phyloP scores from a whole-genome alignment of 2,329 filamentous ascomycete species.

The Talaromyces piceae region DNA sequence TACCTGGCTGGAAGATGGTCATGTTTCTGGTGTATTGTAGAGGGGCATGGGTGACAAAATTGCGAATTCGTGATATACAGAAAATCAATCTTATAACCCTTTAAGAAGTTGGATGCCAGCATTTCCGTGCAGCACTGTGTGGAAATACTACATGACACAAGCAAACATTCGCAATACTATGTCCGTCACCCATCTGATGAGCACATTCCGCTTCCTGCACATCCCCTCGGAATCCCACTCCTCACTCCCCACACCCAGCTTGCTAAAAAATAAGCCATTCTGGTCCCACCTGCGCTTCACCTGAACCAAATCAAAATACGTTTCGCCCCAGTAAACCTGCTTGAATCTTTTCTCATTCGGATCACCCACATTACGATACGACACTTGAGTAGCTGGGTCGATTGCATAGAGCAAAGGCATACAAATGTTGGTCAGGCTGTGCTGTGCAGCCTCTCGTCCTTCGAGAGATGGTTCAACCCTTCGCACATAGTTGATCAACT shows the following conservation, averaged over 20 bases:
- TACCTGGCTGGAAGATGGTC: background rate
- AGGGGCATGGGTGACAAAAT: background rate
- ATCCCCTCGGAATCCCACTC: slow-evolving; percentile 7
- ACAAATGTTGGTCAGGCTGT: slow-evolving; percentile 2
- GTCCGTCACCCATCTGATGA: background rate
- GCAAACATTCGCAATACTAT: background rate
- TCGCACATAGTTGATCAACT: slow-evolving; percentile 6
- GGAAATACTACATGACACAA: background rate
- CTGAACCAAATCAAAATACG: background rate
- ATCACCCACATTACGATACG: slow-evolving; percentile 9
- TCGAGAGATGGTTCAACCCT: slow-evolving; percentile 6
- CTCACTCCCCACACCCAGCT: slow-evolving; percentile 10
- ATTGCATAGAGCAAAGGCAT: slow-evolving; percentile 10
- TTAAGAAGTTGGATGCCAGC: background rate
- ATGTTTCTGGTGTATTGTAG: background rate
- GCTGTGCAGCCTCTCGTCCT: background rate
- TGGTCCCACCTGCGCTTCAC: slow-evolving; percentile 6
- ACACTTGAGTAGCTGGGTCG: slow-evolving; percentile 3
- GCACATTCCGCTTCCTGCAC: slow-evolving; percentile 2
- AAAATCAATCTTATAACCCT: background rate
- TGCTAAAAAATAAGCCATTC: slow-evolving; percentile 6
- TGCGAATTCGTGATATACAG: background rate
- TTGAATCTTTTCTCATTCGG: slow-evolving; percentile 6
- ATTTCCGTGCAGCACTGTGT: background rate
- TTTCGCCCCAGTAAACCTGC: slow-evolving; percentile 7